Evolutionary conservation across 495 filamentous ascomycete genomes (phyloP).

Genomic region (Tuber microsphaerosporum): DNA sequence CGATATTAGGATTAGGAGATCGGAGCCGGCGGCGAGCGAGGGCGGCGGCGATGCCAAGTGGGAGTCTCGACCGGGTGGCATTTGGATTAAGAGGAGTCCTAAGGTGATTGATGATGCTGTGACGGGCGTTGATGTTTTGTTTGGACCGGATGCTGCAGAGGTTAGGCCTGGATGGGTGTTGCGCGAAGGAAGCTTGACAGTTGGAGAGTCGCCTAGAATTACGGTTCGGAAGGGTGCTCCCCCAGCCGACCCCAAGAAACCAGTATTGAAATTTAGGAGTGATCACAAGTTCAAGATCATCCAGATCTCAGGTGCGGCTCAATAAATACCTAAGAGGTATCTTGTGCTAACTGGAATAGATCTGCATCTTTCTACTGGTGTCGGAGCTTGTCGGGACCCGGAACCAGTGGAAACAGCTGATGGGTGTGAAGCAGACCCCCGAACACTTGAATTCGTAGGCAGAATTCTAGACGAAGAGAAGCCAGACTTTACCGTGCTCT

Average conservation of each 20-base stretch:
- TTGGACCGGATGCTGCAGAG: slow-evolving; percentile 88
- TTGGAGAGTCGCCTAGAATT: slow-evolving; percentile 59
- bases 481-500: slow-evolving; percentile 82
- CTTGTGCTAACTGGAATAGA: slow-evolving; percentile 46
- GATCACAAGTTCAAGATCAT: slow-evolving; percentile 97
- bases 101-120: slow-evolving; percentile 65
- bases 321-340: background rate
- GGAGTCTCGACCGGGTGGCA: slow-evolving; percentile 70
- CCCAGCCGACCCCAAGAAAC: slow-evolving; percentile 53
- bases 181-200: slow-evolving; percentile 49
- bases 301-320: slow-evolving; percentile 57
- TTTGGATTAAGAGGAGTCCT: slow-evolving; percentile 79
- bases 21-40: slow-evolving; percentile 57
- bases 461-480: slow-evolving; percentile 80
- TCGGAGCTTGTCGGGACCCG: slow-evolving; percentile 75
- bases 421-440: slow-evolving; percentile 81
- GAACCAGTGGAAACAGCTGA: slow-evolving; percentile 64
- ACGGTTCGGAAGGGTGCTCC: slow-evolving; percentile 66
- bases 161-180: slow-evolving; percentile 76
- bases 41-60: slow-evolving; percentile 60
- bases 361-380: slow-evolving; percentile 81
- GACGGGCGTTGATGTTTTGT: slow-evolving; percentile 82
- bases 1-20: slow-evolving; percentile 69
- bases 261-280: slow-evolving; percentile 66
- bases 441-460: slow-evolving; percentile 82